Evolutionary conservation across 176 grass and related monocot species (phyloP).

Genomic region (Neostapfia colusana): DNA sequence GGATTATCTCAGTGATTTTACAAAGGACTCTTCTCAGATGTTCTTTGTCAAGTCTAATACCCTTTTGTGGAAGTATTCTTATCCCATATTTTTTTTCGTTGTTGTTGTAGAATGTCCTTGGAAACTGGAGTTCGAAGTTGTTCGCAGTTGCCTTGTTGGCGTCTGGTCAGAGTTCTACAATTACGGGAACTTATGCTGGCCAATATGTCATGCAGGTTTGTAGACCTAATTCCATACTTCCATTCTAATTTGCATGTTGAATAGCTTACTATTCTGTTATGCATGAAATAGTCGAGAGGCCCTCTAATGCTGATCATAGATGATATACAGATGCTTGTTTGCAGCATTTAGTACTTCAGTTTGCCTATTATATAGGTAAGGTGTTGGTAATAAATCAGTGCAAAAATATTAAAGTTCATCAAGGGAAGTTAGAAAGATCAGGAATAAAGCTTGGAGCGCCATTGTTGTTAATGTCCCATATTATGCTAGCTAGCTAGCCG

Average conservation of each 20-base stretch:
- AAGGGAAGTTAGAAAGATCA: background rate
- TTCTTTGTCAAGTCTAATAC: slow-evolving; percentile 8
- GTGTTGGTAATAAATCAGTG: slow-evolving; percentile 18
- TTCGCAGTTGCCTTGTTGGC: slow-evolving; percentile 91
- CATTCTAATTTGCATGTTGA: slow-evolving; percentile 23
- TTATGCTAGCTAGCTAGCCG: background rate
- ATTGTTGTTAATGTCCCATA: background rate
- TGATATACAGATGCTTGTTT: background rate
- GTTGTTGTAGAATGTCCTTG: slow-evolving; percentile 80
- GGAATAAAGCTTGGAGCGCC: background rate
- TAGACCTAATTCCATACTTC: slow-evolving; percentile 7
- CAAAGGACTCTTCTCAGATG: background rate
- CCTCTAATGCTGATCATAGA: background rate
- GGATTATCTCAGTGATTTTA: background rate
- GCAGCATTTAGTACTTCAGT: background rate
- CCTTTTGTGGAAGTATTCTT: slow-evolving; percentile 17
- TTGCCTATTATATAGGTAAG: background rate
- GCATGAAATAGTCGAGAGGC: background rate
- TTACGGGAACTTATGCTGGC: slow-evolving; percentile 95
- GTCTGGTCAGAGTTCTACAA: slow-evolving; percentile 97
- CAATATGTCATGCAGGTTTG: slow-evolving; percentile 98
- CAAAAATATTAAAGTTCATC: background rate
- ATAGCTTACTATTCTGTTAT: background rate
- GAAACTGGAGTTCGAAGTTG: slow-evolving; percentile 94
- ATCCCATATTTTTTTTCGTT: background rate